Evolutionary conservation across 129 eudicot genomes (phyloP).

Genomic region (Calendula officinalis): DNA sequence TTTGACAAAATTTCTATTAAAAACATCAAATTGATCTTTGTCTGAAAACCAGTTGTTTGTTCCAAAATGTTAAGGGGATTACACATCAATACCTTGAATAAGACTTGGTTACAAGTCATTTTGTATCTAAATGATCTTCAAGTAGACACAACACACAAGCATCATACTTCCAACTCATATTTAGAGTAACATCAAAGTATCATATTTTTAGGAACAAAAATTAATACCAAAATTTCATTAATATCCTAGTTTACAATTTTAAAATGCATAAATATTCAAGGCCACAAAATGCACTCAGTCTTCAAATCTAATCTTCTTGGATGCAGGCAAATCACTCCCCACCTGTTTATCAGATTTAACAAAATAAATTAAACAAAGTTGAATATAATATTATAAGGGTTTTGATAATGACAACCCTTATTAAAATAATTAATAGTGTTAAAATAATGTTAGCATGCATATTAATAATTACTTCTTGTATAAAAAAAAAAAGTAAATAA

Average conservation of each 20-base stretch:
- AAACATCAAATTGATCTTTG: no score
- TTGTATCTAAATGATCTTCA: neutral
- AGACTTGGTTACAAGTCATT: neutral
- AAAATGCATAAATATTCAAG: conserved; percentile 2
- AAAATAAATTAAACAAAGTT: no score
- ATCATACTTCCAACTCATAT: neutral
- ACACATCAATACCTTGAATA: no score
- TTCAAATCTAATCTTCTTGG: conserved; percentile 64
- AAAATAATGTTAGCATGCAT: neutral
- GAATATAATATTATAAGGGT: no score
- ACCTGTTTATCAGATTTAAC: conserved; percentile 37
- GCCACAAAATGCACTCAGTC: conserved; percentile 8
- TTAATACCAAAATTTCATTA: conserved; percentile 7
- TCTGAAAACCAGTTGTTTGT: no score
- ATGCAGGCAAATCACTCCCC: conserved; percentile 47
- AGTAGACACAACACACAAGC: neutral
- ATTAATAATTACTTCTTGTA: neutral
- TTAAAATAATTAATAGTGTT: no score
- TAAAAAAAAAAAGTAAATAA: neutral
- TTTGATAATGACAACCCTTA: no score
- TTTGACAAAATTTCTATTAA: no score
- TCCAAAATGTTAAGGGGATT: no score
- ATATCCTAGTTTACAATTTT: conserved; percentile 1
- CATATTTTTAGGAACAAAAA: neutral
- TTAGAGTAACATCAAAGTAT: conserved; percentile 5